Conservation (phyloP, 179 eudicot species). For the Vitellaria paradoxa region DNA sequence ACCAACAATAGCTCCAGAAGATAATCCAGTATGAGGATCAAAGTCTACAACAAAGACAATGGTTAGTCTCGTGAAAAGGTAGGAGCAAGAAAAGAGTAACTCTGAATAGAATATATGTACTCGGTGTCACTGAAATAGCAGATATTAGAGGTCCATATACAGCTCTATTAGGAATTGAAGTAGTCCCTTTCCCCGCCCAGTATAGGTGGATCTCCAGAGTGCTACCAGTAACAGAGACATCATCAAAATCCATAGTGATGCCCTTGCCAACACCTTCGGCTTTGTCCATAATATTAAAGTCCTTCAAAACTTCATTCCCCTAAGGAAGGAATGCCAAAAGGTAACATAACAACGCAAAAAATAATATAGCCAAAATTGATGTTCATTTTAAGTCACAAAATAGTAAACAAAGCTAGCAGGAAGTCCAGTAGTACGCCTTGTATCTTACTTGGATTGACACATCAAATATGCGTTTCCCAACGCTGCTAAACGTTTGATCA, state of each 20-base stretch:
- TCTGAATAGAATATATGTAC: conserved; percentile 35
- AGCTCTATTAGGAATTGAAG: conserved; percentile 57
- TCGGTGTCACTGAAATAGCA: conserved; percentile 78
- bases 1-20: conserved; percentile 64
- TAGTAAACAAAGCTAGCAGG: not conserved
- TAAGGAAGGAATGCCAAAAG: conserved; percentile 18
- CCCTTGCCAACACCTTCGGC: conserved; percentile 65
- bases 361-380: not conserved
- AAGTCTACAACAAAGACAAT: conserved; percentile 45
- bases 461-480: conserved; percentile 74
- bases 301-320: conserved; percentile 57
- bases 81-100: not conserved
- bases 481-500: conserved; percentile 49
- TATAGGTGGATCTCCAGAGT: conserved; percentile 75
- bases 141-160: conserved; percentile 93
- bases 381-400: not conserved
- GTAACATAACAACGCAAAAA: not conserved
- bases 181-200: conserved; percentile 92
- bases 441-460: conserved; percentile 63
- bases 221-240: conserved; percentile 52
- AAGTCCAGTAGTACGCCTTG: not conserved
- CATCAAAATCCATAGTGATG: conserved; percentile 31
- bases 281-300: conserved; percentile 57
- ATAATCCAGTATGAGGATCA: conserved; percentile 41
- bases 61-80: not conserved